phyloP scores from a whole-genome alignment of 2,329 filamentous ascomycete genomes.

The Zymoseptoria tritici region DNA sequence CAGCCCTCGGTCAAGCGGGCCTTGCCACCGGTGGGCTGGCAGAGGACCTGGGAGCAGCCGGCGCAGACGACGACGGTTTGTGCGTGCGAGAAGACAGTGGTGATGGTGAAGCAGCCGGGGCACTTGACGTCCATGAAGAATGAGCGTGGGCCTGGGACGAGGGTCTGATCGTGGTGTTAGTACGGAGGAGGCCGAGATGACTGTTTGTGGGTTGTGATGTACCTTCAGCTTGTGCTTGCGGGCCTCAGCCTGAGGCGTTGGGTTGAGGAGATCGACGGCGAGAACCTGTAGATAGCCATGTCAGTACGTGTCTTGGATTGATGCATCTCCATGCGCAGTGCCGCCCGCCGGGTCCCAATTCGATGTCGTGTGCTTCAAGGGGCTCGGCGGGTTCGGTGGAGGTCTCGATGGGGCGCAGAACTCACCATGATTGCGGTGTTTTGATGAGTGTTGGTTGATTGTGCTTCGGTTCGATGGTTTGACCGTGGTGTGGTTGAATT shows the following conservation, averaged over 20 bases:
- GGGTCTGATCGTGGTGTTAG: slow-evolving; percentile 31
- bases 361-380: slow-evolving; percentile 22
- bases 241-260: slow-evolving; percentile 91
- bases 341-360: slow-evolving; percentile 1
- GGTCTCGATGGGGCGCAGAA: slow-evolving; percentile 7
- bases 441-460: slow-evolving; percentile 11
- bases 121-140: slow-evolving; percentile 99
- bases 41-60: slow-evolving; percentile 98
- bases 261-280: slow-evolving; percentile 99
- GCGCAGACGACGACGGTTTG: slow-evolving; percentile 99
- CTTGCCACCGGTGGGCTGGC: slow-evolving; percentile 99
- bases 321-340: not conserved
- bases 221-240: slow-evolving; percentile 99
- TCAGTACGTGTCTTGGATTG: slow-evolving; percentile 16
- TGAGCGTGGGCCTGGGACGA: slow-evolving; percentile 92
- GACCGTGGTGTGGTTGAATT: slow-evolving; percentile 9
- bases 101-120: slow-evolving; percentile 99
- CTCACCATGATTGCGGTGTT: slow-evolving; percentile 28
- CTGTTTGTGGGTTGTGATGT: slow-evolving; percentile 28
- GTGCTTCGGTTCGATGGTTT: slow-evolving; percentile 9
- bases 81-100: slow-evolving; percentile 99
- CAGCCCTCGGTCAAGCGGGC: slow-evolving; percentile 98
- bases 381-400: slow-evolving; percentile 11
- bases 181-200: not conserved
- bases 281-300: slow-evolving; percentile 65